Percentiles rank a stretch among this genome's conserved stretches.
These are phyloP conservation scores for Aspergillus indologenus DNA, from an alignment of 495 filamentous ascomycete species.

Conservation along the genomic window DNA sequence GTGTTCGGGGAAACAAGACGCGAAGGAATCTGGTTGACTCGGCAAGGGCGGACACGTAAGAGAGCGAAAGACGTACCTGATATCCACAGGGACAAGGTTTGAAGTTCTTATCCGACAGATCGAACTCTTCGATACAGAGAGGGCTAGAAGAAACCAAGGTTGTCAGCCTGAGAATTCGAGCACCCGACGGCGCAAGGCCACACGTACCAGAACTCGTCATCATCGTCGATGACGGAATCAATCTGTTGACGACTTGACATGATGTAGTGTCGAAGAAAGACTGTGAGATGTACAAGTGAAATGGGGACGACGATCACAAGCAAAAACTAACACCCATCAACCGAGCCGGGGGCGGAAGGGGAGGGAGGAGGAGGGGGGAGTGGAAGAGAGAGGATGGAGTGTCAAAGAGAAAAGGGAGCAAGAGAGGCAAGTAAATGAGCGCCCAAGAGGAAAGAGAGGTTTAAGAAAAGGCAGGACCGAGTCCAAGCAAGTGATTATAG, in stretches of 20 bases:
- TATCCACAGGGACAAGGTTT: conserved; percentile 97
- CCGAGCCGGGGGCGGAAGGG: conserved; percentile 22
- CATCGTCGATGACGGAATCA: conserved; percentile 96
- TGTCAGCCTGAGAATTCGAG: conserved; percentile 20
- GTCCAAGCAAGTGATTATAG: conserved; percentile 5
- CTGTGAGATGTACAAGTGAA: conserved; percentile 23
- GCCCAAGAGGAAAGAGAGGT: conserved; percentile 9
- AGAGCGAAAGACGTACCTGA: conserved; percentile 60
- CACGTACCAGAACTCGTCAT: conserved; percentile 85
- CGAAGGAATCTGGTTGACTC: not conserved
- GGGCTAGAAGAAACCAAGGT: conserved; percentile 54
- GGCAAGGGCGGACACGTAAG: not conserved
- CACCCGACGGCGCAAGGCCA: not conserved
- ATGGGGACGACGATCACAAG: conserved; percentile 22
- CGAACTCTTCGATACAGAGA: conserved; percentile 98
- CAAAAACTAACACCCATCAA: conserved; percentile 31
- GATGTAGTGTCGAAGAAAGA: conserved; percentile 22
- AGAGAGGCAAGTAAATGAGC: conserved; percentile 20
- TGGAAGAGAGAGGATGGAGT: not conserved
- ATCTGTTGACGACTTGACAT: conserved; percentile 70
- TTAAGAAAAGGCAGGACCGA: not conserved
- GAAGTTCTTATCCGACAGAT: conserved; percentile 95
- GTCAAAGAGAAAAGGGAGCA: conserved; percentile 14
- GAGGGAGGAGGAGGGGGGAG: conserved; percentile 7
- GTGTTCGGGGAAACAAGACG: not conserved